Base-by-base conservation (phyloP, 2,329 filamentous ascomycete species). In the Orbilia oligospora region DNA sequence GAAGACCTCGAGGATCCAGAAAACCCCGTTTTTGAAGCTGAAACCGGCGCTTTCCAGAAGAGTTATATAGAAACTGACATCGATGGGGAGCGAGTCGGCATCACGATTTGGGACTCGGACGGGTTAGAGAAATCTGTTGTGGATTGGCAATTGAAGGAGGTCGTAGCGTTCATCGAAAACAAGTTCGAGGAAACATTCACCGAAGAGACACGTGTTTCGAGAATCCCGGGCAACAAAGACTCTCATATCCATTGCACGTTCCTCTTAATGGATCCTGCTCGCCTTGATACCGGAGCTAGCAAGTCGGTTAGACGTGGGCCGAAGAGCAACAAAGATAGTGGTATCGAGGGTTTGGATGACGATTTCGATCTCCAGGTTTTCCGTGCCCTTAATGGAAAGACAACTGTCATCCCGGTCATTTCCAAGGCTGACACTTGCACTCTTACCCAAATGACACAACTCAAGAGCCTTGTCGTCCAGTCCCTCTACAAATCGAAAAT, bases 181-280 rank as follows among this genome's bases (percentile, higher is more conserved):
- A 98, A 98, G 85, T 99, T 99, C 82, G 95, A 99, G 84, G 96
- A 99, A 83, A 98, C 96, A 0, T 97, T 99, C 84, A 90, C 90
- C 61, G 96, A 99, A 85, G 96, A 99, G 87, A 97, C 97, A 89
- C 98, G 97, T 87, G 94, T 99, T 56, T 88, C 97, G 80, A 92
- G 96, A 82, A 94, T 94, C 67, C 95, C 96, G 27, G 95, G 94
- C 71, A 92, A 93, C 80, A 93, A 94, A 84, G 96, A 99, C 86
- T 97, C 95, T 64, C 96, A 99, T 84, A 97, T 99, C 81, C 96
- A 99, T 84, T 97, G 93, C 81, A 94, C 94, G 69, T 97, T 99
- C 85, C 88, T 98, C 71, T 87, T 99, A 70, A 89, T 99, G 69
- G 96, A 99, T 84, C 96, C 96, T 0, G 87, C 90, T 66, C 91